Evolutionary conservation across 371 early-diverging fungal species (phyloP).

Genomic region (Lichtheimia hyalospora): DNA sequence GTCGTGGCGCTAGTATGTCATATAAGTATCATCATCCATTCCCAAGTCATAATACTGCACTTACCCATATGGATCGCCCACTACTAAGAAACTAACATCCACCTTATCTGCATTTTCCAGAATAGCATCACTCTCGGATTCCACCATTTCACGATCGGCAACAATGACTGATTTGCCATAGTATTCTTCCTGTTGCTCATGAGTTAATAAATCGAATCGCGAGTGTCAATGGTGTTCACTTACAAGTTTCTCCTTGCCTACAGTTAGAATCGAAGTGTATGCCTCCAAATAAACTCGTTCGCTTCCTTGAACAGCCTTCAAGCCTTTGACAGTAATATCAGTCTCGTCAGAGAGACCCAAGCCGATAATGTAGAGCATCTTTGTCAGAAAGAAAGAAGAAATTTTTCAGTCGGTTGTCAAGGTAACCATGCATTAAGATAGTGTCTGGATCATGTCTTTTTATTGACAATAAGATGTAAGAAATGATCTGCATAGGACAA

Average conservation of each 20-base stretch:
- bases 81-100: constrained; percentile 97
- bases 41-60: background rate
- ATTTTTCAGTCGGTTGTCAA: background rate
- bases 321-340: constrained; percentile 95
- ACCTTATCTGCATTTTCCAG: constrained; percentile 84
- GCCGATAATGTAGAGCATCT: constrained; percentile 92
- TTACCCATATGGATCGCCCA: constrained; percentile 97
- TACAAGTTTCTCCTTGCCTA: constrained; percentile 81
- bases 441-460: background rate
- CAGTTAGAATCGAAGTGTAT: constrained; percentile 97
- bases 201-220: background rate
- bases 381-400: background rate
- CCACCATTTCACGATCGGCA: constrained; percentile 97
- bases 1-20: constrained; percentile 89
- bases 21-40: background rate
- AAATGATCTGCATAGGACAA: constrained; percentile 74
- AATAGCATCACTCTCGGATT: constrained; percentile 89
- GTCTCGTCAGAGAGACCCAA: constrained; percentile 97
- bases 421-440: background rate
- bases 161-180: constrained; percentile 84
- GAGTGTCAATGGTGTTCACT: background rate
- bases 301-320: constrained; percentile 88
- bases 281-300: constrained; percentile 96
- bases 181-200: constrained; percentile 69
- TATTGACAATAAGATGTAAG: constrained; percentile 61